phyloP scores from a whole-genome alignment of 768 basidiomycete genomes.

The Tylopilus subfusipes region DNA sequence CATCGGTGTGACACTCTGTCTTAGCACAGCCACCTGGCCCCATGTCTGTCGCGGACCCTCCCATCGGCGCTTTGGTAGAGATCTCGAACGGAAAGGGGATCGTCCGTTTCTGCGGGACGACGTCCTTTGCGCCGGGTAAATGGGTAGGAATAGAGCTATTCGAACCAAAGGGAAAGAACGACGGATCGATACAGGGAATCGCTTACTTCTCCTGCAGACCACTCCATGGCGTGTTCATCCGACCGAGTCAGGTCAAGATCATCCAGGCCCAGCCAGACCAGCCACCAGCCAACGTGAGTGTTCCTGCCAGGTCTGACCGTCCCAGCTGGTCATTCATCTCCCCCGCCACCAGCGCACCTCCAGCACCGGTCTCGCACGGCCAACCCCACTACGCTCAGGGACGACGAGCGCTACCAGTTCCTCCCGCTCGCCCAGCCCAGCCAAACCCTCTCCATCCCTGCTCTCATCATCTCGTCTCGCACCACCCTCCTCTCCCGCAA shows the following conservation, averaged over 20 bases:
- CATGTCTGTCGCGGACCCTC: conserved; percentile 39
- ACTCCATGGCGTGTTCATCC: conserved; percentile 83
- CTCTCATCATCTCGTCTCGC: conserved; percentile 32
- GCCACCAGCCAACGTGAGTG: conserved; percentile 25
- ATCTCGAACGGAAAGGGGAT: conserved; percentile 78
- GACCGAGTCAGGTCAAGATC: conserved; percentile 78
- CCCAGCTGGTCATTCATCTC: too few relatives aligned
- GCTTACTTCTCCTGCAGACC: conserved; percentile 79
- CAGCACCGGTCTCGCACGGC: conserved; percentile 45
- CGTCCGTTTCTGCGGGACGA: conserved; percentile 82
- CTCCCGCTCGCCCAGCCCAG: conserved; percentile 65
- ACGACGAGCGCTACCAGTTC: conserved; percentile 39
- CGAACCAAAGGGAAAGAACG: conserved; percentile 89
- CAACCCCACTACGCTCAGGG: conserved; percentile 38
- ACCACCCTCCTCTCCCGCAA: conserved; percentile 51
- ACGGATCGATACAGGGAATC: conserved; percentile 79
- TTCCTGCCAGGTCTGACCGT: too few relatives aligned
- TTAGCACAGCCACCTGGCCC: conserved; percentile 14
- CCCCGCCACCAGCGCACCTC: conserved; percentile 65
- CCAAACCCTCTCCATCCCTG: conserved; percentile 38
- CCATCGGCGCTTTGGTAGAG: conserved; percentile 73
- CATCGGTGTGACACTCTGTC: conserved; percentile 4
- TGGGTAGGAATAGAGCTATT: conserved; percentile 94
- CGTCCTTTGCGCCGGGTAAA: conserved; percentile 82
- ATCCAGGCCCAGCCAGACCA: conserved; percentile 37